phyloP scores from a whole-genome alignment of 257 asterid genomes.

The Solanum lycopersicoides region DNA sequence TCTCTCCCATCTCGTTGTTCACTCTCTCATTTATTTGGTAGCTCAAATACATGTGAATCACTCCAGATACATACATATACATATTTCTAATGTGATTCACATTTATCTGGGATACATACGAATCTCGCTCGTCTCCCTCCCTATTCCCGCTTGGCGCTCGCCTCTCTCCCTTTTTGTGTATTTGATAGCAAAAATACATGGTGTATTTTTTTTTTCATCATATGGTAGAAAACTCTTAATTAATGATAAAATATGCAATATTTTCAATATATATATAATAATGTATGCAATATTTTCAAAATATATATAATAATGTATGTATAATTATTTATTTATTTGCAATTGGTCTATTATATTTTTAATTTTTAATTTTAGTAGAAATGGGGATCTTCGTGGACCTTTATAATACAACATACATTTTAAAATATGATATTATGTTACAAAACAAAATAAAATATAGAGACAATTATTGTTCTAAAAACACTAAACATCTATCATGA shows the following conservation, averaged over 20 bases:
- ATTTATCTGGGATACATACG: too few species aligned
- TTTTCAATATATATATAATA: too few species aligned
- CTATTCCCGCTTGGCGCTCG: too few species aligned
- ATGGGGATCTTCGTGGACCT: background rate
- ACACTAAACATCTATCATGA: background rate
- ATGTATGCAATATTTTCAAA: too few species aligned
- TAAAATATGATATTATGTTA: background rate
- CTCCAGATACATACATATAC: background rate
- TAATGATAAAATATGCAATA: too few species aligned
- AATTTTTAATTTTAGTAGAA: background rate
- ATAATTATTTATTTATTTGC: background rate
- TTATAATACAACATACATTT: background rate
- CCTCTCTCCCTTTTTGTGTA: too few species aligned
- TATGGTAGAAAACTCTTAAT: rapidly evolving
- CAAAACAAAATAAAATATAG: background rate
- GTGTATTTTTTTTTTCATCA: too few species aligned
- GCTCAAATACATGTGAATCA: background rate
- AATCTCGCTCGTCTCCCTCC: too few species aligned
- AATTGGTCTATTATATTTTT: background rate
- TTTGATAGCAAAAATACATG: background rate
- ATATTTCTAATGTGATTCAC: too few species aligned
- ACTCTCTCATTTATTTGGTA: background rate
- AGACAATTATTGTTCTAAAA: background rate
- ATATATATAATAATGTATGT: too few species aligned
- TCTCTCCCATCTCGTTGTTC: too few species aligned